phyloP scores from a whole-genome alignment of 1,284 basidiomycete species.

The Exsudoporus floridanus region DNA sequence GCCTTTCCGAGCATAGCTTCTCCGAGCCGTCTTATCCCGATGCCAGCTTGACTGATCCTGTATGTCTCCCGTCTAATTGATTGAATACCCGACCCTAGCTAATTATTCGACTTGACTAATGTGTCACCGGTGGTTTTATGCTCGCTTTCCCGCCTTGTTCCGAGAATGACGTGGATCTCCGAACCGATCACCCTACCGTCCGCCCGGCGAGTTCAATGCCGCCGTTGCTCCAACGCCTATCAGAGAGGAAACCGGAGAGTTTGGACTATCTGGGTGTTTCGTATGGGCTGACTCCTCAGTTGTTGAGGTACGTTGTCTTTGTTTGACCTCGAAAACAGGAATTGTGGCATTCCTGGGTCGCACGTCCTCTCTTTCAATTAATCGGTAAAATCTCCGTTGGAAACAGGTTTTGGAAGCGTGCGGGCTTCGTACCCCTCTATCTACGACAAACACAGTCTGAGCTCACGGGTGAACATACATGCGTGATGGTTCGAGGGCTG shows the following conservation, averaged over 20 bases:
- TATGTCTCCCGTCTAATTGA: conserved; percentile 36
- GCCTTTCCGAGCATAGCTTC: conserved; percentile 69
- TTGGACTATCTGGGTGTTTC: conserved; percentile 97
- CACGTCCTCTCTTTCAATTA: too few relatives aligned
- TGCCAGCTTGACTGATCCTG: conserved; percentile 58
- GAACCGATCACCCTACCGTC: conserved; percentile 74
- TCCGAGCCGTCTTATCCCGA: conserved; percentile 62
- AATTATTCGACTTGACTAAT: conserved; percentile 1
- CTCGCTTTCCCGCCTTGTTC: not conserved
- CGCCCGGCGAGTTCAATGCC: conserved; percentile 84
- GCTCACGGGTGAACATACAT: conserved; percentile 95
- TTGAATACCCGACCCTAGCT: conserved; percentile 1
- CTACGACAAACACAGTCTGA: conserved; percentile 93
- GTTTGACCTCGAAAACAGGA: not conserved
- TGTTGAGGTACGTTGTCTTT: conserved; percentile 59
- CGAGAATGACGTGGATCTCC: conserved; percentile 49
- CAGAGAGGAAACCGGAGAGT: conserved; percentile 86
- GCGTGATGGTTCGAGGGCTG: conserved; percentile 86
- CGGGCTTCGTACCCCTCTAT: conserved; percentile 90
- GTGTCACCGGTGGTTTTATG: not conserved
- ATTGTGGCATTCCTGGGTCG: not conserved
- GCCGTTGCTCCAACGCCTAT: conserved; percentile 87
- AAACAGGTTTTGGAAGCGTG: conserved; percentile 90
- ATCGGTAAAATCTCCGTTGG: not conserved
- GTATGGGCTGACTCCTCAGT: conserved; percentile 87